phyloP scores from a whole-genome alignment of 1,139 yeast species.

The Geotrichum australiense region DNA sequence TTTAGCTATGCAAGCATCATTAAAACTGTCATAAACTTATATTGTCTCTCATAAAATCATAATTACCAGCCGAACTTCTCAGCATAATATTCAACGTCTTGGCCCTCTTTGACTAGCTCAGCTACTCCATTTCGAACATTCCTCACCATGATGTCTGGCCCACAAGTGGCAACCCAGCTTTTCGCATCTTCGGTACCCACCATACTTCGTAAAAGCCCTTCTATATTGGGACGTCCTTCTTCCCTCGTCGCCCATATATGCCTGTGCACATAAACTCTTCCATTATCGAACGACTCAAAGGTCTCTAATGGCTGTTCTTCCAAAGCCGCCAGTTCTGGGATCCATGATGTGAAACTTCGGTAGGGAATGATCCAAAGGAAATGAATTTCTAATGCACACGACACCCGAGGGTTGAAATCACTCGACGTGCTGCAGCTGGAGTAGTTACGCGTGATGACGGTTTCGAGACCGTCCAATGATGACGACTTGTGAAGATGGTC shows the following conservation, averaged over 20 bases:
- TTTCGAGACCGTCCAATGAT: neutral
- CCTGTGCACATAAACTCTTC: slow-evolving; percentile 5
- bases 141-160: slow-evolving; percentile 26
- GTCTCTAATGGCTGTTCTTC: slow-evolving; percentile 3
- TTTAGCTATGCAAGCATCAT: too few species aligned
- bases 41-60: too few species aligned
- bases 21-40: too few species aligned
- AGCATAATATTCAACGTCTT: slow-evolving; percentile 22
- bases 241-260: slow-evolving; percentile 24
- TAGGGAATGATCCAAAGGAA: slow-evolving; percentile 28
- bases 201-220: slow-evolving; percentile 17
- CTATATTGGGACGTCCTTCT: slow-evolving; percentile 23
- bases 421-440: neutral
- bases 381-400: slow-evolving; percentile 15
- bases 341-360: slow-evolving; percentile 22
- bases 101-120: slow-evolving; percentile 21
- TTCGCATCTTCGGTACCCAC: slow-evolving; percentile 8
- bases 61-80: slow-evolving; percentile 29
- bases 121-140: slow-evolving; percentile 25
- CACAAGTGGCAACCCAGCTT: slow-evolving; percentile 28
- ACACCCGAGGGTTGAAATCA: neutral
- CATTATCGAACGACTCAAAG: slow-evolving; percentile 1
- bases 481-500: slow-evolving; percentile 1
- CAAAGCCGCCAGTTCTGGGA: slow-evolving; percentile 17
- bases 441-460: neutral